Base-by-base conservation (phyloP, 73 alveolate species). In the Urostyla sp. region DNA sequence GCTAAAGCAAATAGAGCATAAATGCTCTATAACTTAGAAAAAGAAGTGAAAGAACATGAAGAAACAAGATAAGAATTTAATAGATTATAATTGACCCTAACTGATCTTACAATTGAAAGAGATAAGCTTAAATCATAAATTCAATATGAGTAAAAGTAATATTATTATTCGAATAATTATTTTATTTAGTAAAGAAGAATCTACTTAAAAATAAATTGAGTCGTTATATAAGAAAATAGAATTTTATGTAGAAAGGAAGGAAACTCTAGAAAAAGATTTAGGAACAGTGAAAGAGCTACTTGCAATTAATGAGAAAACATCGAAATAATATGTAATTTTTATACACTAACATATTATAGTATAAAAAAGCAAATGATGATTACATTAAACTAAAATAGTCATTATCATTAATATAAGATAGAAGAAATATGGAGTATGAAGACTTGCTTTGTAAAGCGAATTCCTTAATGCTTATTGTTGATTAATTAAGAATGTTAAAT, bases 1-100 rank as follows among this genome's bases (percentile, higher is more conserved):
- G 79, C 79, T 37, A 63, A 63, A 38, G 79, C 79, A 10, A 36
- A 63, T 48, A 34, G 79, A 63, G 61, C 58, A 38, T 57, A 63
- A 8, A 26, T 40, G 1, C 11, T 63, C 27, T 21, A 10, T 8
- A 63, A 31, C 23, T 7, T 63, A 2, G 79, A 63, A 40, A 60
- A 63, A 20, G 79, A 63, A 21, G n/a, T 43, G 44, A 63, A 40
- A 24, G 23, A 36, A 26, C 79, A 63, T 38, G 44, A 63, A 43
- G 79, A 63, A 43, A 38, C 79, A 21, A n/a, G 37, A 0, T 43
- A 63, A 63, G 79, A 63, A 38, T 43, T 63, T 57, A 63, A 63
- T 43, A 63, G 44, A 48, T 48, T 63, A 28, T 43, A 63, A 24
- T 32, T 63, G 4, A 13, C 21, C n/a, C 34, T 63, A 21, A 60